Conservation (phyloP, 176 grass and related monocot species). For the Bothriochloa decipiens region DNA sequence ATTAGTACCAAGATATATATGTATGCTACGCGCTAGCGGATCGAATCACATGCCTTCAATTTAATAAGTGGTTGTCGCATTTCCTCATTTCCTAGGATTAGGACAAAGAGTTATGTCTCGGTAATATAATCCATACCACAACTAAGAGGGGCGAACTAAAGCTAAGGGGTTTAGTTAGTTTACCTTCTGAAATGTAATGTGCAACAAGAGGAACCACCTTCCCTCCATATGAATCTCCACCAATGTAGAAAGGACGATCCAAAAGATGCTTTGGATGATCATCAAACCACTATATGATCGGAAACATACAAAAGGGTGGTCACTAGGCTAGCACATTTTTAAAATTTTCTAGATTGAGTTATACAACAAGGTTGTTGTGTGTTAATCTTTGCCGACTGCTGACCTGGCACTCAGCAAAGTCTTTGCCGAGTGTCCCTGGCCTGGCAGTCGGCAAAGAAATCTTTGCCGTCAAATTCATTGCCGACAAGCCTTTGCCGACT, state of each 20-base stretch:
- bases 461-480: no score
- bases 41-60: not conserved
- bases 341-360: not conserved
- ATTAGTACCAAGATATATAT: no score
- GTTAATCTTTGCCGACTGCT: not conserved
- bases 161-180: not conserved
- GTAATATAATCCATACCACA: not conserved
- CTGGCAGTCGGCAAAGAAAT: no score
- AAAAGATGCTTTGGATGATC: constrained; percentile 48
- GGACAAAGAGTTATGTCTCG: not conserved
- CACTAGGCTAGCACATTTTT: not conserved
- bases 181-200: constrained; percentile 58
- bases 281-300: constrained; percentile 55
- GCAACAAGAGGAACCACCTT: constrained; percentile 51
- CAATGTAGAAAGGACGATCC: constrained; percentile 59
- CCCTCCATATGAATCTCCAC: constrained; percentile 62
- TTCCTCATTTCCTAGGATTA: not conserved
- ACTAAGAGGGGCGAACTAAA: not conserved
- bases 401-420: no score
- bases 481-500: no score
- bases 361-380: not conserved
- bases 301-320: not conserved
- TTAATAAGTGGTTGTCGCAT: not conserved
- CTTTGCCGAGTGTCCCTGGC: no score
- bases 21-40: not conserved